Evolutionary conservation across 805 yeast species (phyloP), one percentile per base, ranked within the genome.

Genomic region (Naumovozyma dairenensis): DNA sequence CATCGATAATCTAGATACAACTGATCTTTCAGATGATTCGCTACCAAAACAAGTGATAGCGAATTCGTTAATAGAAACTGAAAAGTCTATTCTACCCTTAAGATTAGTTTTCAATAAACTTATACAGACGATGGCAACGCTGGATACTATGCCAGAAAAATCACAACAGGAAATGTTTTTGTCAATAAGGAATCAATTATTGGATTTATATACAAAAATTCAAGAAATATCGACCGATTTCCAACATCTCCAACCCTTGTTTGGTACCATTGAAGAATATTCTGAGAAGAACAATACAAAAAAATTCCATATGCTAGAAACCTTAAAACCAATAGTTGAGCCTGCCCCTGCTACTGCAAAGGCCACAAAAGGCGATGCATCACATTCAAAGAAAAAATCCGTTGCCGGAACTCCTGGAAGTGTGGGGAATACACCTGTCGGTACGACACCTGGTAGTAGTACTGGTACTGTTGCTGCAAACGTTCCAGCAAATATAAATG

Each of bases 81-180:
- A 25, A 30, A 28, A 15, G 30, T 35, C 30, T 38, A 42, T 34
- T 28, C 27, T 31, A 19, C 38, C 38, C 6, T 17, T 35, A 22
- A 27, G 34, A 21, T 34, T 45, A 17, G 40, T 36, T 21, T 48
- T 51, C 28, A 51, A 47, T 31, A 51, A 47, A 14, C 41, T 51
- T 17, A 35, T 49, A 21, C 46, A 43, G 25, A 42, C 41, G 5
- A 33, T 51, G 41, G 45, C 54, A 5, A 38, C 29, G 18, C 31
- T 47, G 16, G 48, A 46, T 13, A 24, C 29, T 9, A 21, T 15
- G 2, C 31, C 22, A 4, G 37, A 37, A 31, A 35, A 30, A 3
- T 33, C 43, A n/a, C 35, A 48, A 3, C 38, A 39, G 24, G 53
- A 48, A 25, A 48, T 39, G 28, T 49, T 44, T 28, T 16, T 21